A percentile compares a stretch with the other conserved stretches of the same genome.
Evolutionary conservation across 1,284 basidiomycete genomes (phyloP).

Genomic region (Microbotryum intermedium): DNA sequence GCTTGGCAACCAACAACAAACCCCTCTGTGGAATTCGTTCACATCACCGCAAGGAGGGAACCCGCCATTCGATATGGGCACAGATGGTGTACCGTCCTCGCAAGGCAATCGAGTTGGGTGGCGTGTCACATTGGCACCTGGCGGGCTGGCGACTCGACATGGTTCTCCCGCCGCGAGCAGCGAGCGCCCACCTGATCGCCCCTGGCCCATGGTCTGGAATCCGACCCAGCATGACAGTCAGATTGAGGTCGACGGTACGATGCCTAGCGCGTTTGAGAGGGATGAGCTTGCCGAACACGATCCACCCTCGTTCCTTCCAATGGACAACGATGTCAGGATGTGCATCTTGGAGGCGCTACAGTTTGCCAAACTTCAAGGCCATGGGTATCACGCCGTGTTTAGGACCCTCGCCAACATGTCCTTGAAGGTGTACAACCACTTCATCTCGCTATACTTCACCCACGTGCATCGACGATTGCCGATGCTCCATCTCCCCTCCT

Average conservation of each 20-base stretch:
- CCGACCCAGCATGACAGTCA: background rate
- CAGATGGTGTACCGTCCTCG: background rate
- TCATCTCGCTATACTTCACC: conserved; percentile 4
- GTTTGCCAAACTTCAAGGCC: background rate
- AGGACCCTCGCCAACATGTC: background rate
- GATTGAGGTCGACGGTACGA: background rate
- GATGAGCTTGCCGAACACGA: background rate
- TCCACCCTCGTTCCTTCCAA: background rate
- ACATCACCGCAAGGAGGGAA: too few relatives aligned
- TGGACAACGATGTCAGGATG: conserved; percentile 7
- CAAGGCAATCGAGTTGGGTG: background rate
- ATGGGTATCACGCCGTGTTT: conserved; percentile 4
- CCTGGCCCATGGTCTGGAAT: conserved; percentile 6
- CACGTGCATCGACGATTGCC: conserved; percentile 5
- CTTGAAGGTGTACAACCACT: background rate
- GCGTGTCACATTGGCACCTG: background rate
- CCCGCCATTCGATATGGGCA: too few relatives aligned
- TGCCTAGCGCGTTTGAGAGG: background rate
- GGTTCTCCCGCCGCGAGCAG: background rate
- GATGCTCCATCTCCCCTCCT: conserved; percentile 7
- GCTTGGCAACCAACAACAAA: too few relatives aligned
- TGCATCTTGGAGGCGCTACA: conserved; percentile 9
- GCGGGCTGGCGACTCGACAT: conserved; percentile 3
- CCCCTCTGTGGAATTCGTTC: too few relatives aligned
- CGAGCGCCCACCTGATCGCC: background rate